Percentiles rank a stretch among this genome's conserved stretches.
Evolutionary conservation across 768 basidiomycete genomes (phyloP).

Genomic region (Trametopsis cervina): DNA sequence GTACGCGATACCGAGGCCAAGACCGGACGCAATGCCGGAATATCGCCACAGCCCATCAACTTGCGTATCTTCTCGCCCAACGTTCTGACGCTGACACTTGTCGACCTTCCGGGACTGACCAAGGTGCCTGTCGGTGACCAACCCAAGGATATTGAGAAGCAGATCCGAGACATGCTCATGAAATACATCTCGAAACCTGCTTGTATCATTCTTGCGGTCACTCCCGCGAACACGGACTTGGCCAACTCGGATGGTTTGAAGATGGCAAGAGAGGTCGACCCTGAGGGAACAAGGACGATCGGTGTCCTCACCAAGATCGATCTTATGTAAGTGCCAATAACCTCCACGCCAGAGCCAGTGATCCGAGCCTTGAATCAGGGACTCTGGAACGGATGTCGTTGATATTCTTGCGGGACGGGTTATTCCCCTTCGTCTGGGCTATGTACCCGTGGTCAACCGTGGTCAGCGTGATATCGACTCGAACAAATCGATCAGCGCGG

Average conservation of each 20-base stretch:
- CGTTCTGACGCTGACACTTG: slow-evolving; percentile 93
- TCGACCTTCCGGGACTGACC: slow-evolving; percentile 94
- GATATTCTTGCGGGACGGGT: slow-evolving; percentile 97
- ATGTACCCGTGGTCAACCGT: slow-evolving; percentile 98
- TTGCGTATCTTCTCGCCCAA: slow-evolving; percentile 96
- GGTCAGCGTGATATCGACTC: slow-evolving; percentile 96
- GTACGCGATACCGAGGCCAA: slow-evolving; percentile 96
- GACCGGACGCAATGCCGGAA: slow-evolving; percentile 97
- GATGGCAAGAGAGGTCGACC: slow-evolving; percentile 93
- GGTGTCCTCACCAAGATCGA: slow-evolving; percentile 99
- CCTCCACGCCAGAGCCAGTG: background rate
- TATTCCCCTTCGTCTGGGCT: slow-evolving; percentile 92
- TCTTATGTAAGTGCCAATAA: slow-evolving; percentile 68
- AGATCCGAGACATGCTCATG: slow-evolving; percentile 93
- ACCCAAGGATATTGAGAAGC: slow-evolving; percentile 93
- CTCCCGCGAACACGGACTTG: slow-evolving; percentile 92
- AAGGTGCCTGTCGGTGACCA: slow-evolving; percentile 96
- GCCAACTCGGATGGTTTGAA: slow-evolving; percentile 98
- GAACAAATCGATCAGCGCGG: slow-evolving; percentile 75
- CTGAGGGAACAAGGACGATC: slow-evolving; percentile 93
- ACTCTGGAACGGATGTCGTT: slow-evolving; percentile 95
- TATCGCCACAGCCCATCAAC: slow-evolving; percentile 96
- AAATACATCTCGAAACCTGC: slow-evolving; percentile 94
- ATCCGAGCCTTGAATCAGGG: slow-evolving; percentile 49
- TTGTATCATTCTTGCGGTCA: slow-evolving; percentile 94